phyloP scores from a whole-genome alignment of 805 yeast genomes.

The Ogataea dorogensis region DNA sequence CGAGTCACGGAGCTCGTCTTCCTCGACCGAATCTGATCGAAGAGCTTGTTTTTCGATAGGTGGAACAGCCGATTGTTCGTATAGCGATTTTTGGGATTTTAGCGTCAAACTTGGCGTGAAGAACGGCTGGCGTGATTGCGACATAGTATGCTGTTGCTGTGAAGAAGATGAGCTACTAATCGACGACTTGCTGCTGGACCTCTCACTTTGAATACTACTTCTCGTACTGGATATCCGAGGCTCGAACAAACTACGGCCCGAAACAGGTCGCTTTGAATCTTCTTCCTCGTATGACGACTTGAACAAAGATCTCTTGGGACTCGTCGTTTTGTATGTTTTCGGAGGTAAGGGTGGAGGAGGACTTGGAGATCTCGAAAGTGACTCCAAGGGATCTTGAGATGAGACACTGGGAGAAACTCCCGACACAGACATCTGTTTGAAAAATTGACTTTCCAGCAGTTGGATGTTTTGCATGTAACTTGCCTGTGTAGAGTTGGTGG shows the following conservation, averaged over 20 bases:
- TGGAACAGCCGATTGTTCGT: slow-evolving; percentile 3
- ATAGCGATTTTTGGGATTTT: slow-evolving; percentile 10
- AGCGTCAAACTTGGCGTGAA: slow-evolving; percentile 10
- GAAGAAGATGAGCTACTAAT: slow-evolving; percentile 6
- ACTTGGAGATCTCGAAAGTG: slow-evolving; percentile 6
- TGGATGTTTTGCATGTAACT: slow-evolving; percentile 20
- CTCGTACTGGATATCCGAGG: slow-evolving; percentile 1
- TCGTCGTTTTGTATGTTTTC: background rate
- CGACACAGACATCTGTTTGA: slow-evolving; percentile 8
- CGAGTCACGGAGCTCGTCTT: slow-evolving; percentile 15
- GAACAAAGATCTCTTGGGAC: slow-evolving; percentile 3
- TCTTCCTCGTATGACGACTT: slow-evolving; percentile 8
- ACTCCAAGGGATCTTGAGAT: background rate
- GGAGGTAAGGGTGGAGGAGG: slow-evolving; percentile 14
- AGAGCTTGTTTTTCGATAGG: background rate
- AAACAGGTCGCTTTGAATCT: background rate
- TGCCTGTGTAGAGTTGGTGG: slow-evolving; percentile 14
- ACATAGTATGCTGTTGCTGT: background rate
- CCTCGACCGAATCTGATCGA: slow-evolving; percentile 11
- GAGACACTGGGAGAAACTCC: too few species aligned
- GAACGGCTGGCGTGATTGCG: slow-evolving; percentile 7
- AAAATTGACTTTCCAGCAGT: slow-evolving; percentile 16
- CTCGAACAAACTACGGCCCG: slow-evolving; percentile 2
- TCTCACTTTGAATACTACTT: slow-evolving; percentile 4
- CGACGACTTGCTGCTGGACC: slow-evolving; percentile 4